Evolutionary conservation across 345 rosid genomes (phyloP).

Genomic region (Theobroma cacao): DNA sequence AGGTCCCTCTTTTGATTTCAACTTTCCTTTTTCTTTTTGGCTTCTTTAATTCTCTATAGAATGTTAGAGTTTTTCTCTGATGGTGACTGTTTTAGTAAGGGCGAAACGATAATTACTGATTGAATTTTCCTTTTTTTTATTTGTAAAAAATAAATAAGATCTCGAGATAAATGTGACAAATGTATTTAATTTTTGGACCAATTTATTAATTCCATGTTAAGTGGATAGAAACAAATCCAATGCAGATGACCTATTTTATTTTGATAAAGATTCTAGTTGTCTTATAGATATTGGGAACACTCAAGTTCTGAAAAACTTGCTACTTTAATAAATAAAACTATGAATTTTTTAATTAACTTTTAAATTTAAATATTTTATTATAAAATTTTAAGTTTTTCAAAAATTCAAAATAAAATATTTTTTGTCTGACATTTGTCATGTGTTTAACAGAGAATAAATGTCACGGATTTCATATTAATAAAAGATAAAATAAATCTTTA

Average conservation of each 20-base stretch:
- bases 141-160: slow-evolving; percentile 6
- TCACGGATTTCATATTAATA: too few relatives aligned
- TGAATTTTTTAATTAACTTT: too few relatives aligned
- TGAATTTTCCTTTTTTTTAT: not conserved
- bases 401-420: too few relatives aligned
- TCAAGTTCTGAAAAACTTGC: too few relatives aligned
- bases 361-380: too few relatives aligned
- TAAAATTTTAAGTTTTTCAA: too few relatives aligned
- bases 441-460: too few relatives aligned
- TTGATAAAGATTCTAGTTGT: not conserved
- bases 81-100: not conserved
- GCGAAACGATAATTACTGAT: not conserved
- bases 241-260: not conserved
- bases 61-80: not conserved
- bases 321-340: too few relatives aligned
- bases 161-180: not conserved
- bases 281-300: not conserved
- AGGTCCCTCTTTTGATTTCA: not conserved
- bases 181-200: not conserved
- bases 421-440: too few relatives aligned
- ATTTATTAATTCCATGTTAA: not conserved
- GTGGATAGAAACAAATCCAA: not conserved
- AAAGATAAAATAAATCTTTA: too few relatives aligned
- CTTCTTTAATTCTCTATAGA: not conserved
- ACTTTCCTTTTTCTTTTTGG: not conserved